Evolutionary conservation across 257 asterid genomes (phyloP).

Genomic region (Rauvolfia tetraphylla): DNA sequence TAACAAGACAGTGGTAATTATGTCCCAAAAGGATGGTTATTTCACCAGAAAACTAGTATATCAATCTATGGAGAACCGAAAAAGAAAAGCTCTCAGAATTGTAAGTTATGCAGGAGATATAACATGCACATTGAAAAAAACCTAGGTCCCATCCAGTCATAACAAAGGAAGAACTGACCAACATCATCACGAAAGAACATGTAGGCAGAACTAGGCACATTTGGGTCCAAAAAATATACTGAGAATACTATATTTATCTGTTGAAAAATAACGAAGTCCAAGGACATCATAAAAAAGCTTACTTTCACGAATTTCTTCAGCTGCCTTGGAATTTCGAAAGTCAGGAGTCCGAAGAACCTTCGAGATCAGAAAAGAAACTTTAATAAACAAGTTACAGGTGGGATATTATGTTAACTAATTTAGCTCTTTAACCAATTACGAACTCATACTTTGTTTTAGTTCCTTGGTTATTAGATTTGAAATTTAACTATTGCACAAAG

Average conservation of each 20-base stretch:
- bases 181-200: background rate
- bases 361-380: slow-evolving; percentile 28
- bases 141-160: background rate
- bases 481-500: background rate
- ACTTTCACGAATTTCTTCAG: slow-evolving; percentile 72
- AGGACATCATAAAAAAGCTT: slow-evolving; percentile 17
- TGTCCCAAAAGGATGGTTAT: background rate
- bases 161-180: background rate
- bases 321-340: slow-evolving; percentile 77
- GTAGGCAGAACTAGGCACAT: background rate
- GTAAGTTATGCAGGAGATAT: background rate
- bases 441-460: background rate
- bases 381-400: background rate
- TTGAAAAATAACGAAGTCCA: background rate
- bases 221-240: background rate
- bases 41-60: background rate
- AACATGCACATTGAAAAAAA: background rate
- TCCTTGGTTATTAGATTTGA: background rate
- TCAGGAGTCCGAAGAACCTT: slow-evolving; percentile 89
- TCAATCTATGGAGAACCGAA: background rate
- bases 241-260: background rate
- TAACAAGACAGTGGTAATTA: background rate
- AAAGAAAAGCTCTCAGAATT: background rate
- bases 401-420: background rate
- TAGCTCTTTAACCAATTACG: background rate